phyloP scores from a whole-genome alignment of 805 yeast genomes.

The Lipomyces spencermartinsiae region DNA sequence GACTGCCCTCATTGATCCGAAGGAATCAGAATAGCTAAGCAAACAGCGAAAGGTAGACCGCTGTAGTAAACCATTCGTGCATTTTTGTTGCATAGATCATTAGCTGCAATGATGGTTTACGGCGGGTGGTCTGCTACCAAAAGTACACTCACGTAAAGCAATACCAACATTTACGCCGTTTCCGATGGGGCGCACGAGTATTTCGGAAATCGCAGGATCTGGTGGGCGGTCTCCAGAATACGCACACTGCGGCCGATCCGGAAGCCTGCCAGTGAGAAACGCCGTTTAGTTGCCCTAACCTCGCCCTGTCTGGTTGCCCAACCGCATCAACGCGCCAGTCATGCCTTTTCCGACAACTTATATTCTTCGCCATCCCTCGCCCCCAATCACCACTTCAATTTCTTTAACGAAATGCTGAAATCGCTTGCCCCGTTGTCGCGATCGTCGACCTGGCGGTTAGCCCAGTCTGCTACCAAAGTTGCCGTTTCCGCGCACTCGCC shows the following conservation, averaged over 20 bases:
- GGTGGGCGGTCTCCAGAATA: neutral
- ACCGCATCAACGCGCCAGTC: neutral
- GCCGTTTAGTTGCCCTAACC: neutral
- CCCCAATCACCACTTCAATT: neutral
- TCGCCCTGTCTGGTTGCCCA: neutral
- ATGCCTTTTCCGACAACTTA: neutral
- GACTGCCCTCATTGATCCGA: neutral
- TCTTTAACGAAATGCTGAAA: constrained; percentile 13
- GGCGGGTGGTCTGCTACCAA: too few species aligned
- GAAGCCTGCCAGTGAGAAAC: neutral
- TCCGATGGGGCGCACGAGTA: neutral
- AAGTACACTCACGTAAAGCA: too few species aligned
- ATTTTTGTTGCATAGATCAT: neutral
- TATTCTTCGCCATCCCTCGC: neutral
- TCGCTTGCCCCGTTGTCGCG: constrained; percentile 16
- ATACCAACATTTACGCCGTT: neutral
- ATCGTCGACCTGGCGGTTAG: constrained; percentile 19
- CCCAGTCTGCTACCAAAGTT: constrained; percentile 18
- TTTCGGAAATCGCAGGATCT: neutral
- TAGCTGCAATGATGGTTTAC: neutral
- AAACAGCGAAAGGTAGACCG: neutral
- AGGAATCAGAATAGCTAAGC: neutral
- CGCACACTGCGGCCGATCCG: neutral
- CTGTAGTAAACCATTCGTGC: neutral
- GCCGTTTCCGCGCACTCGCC: constrained; percentile 11